Evolutionary conservation across 2,329 filamentous ascomycete species (phyloP).

Genomic region (Arthrinium phaeospermum): DNA sequence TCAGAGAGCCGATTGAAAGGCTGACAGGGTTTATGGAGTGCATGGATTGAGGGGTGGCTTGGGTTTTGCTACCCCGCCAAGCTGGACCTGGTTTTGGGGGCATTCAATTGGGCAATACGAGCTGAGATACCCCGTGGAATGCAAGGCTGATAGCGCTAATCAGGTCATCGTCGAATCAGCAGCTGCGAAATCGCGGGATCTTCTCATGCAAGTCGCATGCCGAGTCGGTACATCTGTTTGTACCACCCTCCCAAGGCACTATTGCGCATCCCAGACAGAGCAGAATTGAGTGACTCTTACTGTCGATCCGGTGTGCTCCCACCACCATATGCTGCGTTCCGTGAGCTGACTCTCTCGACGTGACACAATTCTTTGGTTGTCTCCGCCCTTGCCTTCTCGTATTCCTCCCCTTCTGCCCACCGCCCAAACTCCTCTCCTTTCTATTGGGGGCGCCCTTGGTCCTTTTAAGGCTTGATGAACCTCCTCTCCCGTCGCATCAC

Average conservation of each 20-base stretch:
- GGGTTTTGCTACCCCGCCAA: constrained; percentile 9
- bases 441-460: constrained; percentile 16
- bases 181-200: constrained; percentile 11
- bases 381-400: constrained; percentile 23
- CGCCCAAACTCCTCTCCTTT: constrained; percentile 25
- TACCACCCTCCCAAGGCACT: not conserved
- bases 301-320: not conserved
- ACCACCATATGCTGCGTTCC: constrained; percentile 19
- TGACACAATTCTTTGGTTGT: constrained; percentile 21
- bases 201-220: not conserved
- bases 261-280: constrained; percentile 7
- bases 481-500: constrained; percentile 36
- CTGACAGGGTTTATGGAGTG: not conserved
- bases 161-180: not conserved
- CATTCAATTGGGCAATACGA: not conserved
- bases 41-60: not conserved
- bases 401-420: constrained; percentile 28
- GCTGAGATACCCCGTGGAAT: not conserved
- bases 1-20: not conserved
- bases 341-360: constrained; percentile 21
- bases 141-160: constrained; percentile 1
- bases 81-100: not conserved
- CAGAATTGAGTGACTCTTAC: constrained; percentile 19
- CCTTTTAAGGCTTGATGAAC: constrained; percentile 38
- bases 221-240: not conserved